Evolutionary conservation across 2,329 filamentous ascomycete genomes (phyloP).

Genomic region (Byssochlamys sp.): DNA sequence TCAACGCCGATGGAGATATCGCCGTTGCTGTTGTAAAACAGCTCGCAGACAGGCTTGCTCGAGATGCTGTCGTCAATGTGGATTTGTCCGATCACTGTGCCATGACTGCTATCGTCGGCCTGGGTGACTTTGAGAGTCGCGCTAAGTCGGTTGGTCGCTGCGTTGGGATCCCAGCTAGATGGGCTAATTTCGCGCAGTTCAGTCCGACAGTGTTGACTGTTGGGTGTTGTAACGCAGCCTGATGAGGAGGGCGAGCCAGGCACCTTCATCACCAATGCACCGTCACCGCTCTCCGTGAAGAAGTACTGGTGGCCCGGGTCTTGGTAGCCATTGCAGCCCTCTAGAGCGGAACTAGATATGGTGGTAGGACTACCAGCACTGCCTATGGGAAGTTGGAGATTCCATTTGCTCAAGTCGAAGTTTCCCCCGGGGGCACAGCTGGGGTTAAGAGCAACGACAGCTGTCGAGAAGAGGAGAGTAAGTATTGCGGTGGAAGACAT

Average conservation of each 20-base stretch:
- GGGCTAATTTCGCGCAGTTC: constrained; percentile 33
- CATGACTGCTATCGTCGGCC: constrained; percentile 25
- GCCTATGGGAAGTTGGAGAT: constrained; percentile 33
- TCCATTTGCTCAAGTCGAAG: constrained; percentile 4
- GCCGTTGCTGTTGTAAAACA: constrained; percentile 30
- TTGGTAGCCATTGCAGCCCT: constrained; percentile 29
- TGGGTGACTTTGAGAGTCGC: constrained; percentile 20
- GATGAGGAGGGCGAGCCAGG: constrained; percentile 23
- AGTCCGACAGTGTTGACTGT: constrained; percentile 36
- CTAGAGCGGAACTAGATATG: constrained; percentile 21
- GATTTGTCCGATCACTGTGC: constrained; percentile 33
- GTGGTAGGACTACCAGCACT: constrained; percentile 16
- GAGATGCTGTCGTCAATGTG: constrained; percentile 30
- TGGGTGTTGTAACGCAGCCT: constrained; percentile 30
- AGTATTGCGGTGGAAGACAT: background rate
- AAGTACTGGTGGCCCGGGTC: constrained; percentile 20
- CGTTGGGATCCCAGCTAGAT: constrained; percentile 22
- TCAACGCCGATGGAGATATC: constrained; percentile 32
- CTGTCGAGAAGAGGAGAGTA: background rate
- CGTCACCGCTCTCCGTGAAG: constrained; percentile 24
- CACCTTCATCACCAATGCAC: constrained; percentile 33
- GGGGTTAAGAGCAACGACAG: constrained; percentile 1
- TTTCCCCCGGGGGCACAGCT: background rate
- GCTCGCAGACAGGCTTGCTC: constrained; percentile 32
- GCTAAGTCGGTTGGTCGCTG: constrained; percentile 22